These are phyloP conservation scores for Solanum chacoense DNA, from an alignment of 305 asterid genomes.

Conservation along the genomic window DNA sequence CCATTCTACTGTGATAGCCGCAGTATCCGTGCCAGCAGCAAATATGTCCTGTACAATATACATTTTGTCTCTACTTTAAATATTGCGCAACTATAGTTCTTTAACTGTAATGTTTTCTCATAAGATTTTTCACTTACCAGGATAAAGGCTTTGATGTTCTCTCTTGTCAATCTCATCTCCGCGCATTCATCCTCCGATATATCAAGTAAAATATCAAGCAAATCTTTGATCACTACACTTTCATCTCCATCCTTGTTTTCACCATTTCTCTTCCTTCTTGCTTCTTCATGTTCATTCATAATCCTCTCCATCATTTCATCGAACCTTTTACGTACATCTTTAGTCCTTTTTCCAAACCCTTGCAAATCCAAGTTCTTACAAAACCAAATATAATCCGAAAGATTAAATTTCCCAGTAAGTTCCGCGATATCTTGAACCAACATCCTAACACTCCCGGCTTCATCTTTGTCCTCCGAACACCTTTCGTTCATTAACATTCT, in stretches of 20 bases:
- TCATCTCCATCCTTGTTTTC: slow-evolving; percentile 2
- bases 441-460: slow-evolving; percentile 34
- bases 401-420: slow-evolving; percentile 50
- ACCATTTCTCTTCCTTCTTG: slow-evolving; percentile 4
- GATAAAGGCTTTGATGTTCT: slow-evolving; percentile 59
- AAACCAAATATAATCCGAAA: slow-evolving; percentile 56
- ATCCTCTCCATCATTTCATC: slow-evolving; percentile 53
- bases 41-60: slow-evolving; percentile 20
- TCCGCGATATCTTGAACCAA: slow-evolving; percentile 40
- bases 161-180: slow-evolving; percentile 37
- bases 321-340: slow-evolving; percentile 33
- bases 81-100: background rate
- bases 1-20: slow-evolving; percentile 35
- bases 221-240: slow-evolving; percentile 23
- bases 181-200: slow-evolving; percentile 46
- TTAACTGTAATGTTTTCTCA: background rate
- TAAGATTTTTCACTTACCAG: slow-evolving; percentile 25
- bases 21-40: slow-evolving; percentile 33
- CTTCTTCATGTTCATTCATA: slow-evolving; percentile 31
- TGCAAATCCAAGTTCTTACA: slow-evolving; percentile 58
- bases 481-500: slow-evolving; percentile 24
- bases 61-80: background rate
- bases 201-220: slow-evolving; percentile 56
- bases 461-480: slow-evolving; percentile 14
- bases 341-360: slow-evolving; percentile 22